Conservation (phyloP, 805 yeast species). For the Candida tammaniensis region DNA sequence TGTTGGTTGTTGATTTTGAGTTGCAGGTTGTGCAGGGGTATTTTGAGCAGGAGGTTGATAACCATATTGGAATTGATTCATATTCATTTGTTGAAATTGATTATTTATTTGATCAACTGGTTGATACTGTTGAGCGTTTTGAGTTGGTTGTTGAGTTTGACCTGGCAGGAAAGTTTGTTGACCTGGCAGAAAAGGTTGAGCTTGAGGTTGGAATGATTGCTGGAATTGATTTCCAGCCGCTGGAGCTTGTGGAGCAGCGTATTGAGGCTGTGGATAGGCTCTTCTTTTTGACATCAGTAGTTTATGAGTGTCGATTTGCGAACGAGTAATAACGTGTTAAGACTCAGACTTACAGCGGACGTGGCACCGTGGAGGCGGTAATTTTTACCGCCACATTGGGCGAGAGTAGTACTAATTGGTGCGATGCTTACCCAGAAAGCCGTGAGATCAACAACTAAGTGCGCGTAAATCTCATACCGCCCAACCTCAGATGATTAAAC, state of each 20-base stretch:
- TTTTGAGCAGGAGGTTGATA: constrained; percentile 7
- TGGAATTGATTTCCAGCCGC: constrained; percentile 7
- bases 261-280: constrained; percentile 48
- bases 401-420: too few relatives aligned
- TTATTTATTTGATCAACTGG: constrained; percentile 28
- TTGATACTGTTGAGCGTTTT: constrained; percentile 1
- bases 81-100: constrained; percentile 33
- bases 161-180: constrained; percentile 5
- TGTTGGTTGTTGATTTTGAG: constrained; percentile 6
- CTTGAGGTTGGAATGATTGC: constrained; percentile 2
- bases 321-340: too few relatives aligned
- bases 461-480: too few relatives aligned
- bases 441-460: too few relatives aligned
- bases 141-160: constrained; percentile 6
- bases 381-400: too few relatives aligned
- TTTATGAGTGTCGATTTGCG: too few relatives aligned
- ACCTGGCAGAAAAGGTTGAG: constrained; percentile 2
- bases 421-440: too few relatives aligned
- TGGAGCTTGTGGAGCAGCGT: constrained; percentile 26
- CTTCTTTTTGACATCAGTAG: constrained; percentile 41
- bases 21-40: constrained; percentile 3
- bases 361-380: too few relatives aligned
- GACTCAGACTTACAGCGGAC: too few relatives aligned
- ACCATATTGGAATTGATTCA: constrained; percentile 16
- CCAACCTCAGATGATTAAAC: too few relatives aligned